Evolutionary conservation across 257 asterid species (phyloP).

Genomic region (Craterostigma plantagineum): DNA sequence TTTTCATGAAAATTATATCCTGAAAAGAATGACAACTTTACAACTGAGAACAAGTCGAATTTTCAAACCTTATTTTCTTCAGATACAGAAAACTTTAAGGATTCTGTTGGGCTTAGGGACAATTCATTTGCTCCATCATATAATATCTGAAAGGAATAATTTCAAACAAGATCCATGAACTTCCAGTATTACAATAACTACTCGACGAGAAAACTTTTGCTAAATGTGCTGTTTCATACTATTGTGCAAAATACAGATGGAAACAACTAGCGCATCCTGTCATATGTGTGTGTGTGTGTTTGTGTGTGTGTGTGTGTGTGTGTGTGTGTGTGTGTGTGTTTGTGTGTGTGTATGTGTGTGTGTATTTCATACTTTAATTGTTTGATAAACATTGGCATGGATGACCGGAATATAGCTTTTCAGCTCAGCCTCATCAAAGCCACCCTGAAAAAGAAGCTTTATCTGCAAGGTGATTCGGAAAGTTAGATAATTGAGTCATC

Average conservation of each 20-base stretch:
- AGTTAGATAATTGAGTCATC: slow-evolving; percentile 7
- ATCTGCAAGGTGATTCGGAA: slow-evolving; percentile 47
- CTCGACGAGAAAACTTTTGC: not conserved
- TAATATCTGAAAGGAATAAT: slow-evolving; percentile 36
- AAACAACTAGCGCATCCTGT: slow-evolving; percentile 78
- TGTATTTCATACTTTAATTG: slow-evolving; percentile 94
- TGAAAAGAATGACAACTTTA: too few relatives aligned
- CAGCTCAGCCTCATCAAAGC: slow-evolving; percentile 89
- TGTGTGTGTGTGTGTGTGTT: too few relatives aligned
- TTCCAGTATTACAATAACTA: slow-evolving; percentile 5
- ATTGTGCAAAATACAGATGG: too few relatives aligned
- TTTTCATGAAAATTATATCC: too few relatives aligned
- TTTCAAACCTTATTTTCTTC: slow-evolving; percentile 87
- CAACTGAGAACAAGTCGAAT: too few relatives aligned
- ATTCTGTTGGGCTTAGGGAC: slow-evolving; percentile 46
- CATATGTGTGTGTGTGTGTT: too few relatives aligned
- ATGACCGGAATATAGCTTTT: slow-evolving; percentile 81
- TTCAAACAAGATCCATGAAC: slow-evolving; percentile 8
- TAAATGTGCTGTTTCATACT: too few relatives aligned
- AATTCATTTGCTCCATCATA: slow-evolving; percentile 85
- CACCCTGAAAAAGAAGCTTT: slow-evolving; percentile 89
- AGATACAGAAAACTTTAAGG: slow-evolving; percentile 45
- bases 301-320: too few relatives aligned
- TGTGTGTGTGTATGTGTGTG: too few relatives aligned
- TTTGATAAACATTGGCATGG: slow-evolving; percentile 98